These are phyloP conservation scores for Moniliophthora roreri DNA, from an alignment of 1,284 basidiomycete genomes.

Conservation along the genomic window DNA sequence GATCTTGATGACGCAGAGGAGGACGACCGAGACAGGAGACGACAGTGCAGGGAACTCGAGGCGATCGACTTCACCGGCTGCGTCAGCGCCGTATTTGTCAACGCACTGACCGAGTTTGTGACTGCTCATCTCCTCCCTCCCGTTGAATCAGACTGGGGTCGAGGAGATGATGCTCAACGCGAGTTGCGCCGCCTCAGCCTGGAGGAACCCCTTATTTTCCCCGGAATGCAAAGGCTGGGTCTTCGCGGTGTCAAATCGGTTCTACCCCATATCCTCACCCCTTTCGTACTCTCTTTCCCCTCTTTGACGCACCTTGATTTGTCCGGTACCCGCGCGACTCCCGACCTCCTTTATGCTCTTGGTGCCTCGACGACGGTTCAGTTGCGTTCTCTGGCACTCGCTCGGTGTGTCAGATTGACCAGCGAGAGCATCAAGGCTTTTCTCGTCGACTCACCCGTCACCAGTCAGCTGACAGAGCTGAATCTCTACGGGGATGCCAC, in stretches of 20 bases:
- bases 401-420: constrained; percentile 83
- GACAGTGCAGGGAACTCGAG: constrained; percentile 80
- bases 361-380: constrained; percentile 63
- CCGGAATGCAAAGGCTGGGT: constrained; percentile 81
- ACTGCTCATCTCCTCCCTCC: constrained; percentile 59
- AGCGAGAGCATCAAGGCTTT: constrained; percentile 79
- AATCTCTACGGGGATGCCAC: constrained; percentile 90
- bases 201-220: constrained; percentile 64
- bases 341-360: constrained; percentile 73
- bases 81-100: constrained; percentile 85
- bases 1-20: constrained; percentile 59
- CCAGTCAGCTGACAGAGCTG: constrained; percentile 70
- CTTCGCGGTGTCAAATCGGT: constrained; percentile 83
- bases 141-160: constrained; percentile 45
- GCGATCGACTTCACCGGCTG: constrained; percentile 95
- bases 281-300: constrained; percentile 85
- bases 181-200: constrained; percentile 28
- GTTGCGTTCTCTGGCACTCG: constrained; percentile 83
- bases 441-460: constrained; percentile 69
- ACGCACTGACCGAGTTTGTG: constrained; percentile 84
- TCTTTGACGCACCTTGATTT: constrained; percentile 89
- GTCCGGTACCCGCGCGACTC: constrained; percentile 80
- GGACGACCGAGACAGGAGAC: constrained; percentile 70
- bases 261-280: constrained; percentile 68
- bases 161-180: constrained; percentile 37